Evolutionary conservation across 2,329 filamentous ascomycete genomes (phyloP).

Genomic region (Scleromitrula shiraiana): DNA sequence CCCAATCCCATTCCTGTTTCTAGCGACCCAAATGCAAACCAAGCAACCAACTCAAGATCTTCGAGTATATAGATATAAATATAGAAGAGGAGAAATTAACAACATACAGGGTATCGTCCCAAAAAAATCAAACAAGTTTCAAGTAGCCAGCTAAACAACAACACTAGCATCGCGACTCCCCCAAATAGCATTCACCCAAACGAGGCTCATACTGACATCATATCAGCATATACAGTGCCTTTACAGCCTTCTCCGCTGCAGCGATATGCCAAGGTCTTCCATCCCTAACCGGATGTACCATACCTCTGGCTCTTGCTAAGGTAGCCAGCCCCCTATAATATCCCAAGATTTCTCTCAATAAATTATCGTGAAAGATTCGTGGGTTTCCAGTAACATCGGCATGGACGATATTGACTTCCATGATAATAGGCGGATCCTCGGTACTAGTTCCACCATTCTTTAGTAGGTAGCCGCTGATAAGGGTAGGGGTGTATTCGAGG

Average conservation of each 20-base stretch:
- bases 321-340: slow-evolving; percentile 63
- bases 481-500: slow-evolving; percentile 46
- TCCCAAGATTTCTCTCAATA: slow-evolving; percentile 62
- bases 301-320: slow-evolving; percentile 57
- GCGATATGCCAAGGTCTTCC: slow-evolving; percentile 73
- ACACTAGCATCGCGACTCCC: too few species aligned
- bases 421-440: slow-evolving; percentile 50
- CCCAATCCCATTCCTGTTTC: too few species aligned
- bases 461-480: slow-evolving; percentile 58
- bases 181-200: neutral
- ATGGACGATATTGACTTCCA: slow-evolving; percentile 60
- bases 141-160: too few species aligned
- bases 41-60: too few species aligned
- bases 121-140: too few species aligned
- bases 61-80: too few species aligned
- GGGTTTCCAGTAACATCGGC: slow-evolving; percentile 32
- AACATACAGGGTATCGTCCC: too few species aligned
- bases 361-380: slow-evolving; percentile 44
- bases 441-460: slow-evolving; percentile 49
- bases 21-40: too few species aligned
- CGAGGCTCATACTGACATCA: slow-evolving; percentile 32
- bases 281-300: slow-evolving; percentile 50
- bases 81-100: too few species aligned
- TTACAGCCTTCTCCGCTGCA: slow-evolving; percentile 59
- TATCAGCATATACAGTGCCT: slow-evolving; percentile 56